These are phyloP conservation scores for Rosa chinensis DNA, from an alignment of 306 rosid species.

Conservation along the genomic window DNA sequence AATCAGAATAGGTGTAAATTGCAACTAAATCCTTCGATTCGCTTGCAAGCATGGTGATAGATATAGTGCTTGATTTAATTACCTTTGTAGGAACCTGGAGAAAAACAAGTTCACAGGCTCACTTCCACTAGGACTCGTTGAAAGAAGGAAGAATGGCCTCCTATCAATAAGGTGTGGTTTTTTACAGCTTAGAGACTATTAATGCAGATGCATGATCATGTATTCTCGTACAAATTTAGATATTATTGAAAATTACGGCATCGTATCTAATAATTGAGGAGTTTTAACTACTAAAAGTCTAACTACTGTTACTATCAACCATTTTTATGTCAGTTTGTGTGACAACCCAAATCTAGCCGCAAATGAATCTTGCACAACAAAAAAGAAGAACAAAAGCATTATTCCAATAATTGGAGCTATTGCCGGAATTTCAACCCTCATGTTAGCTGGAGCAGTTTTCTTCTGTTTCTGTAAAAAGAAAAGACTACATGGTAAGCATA, in stretches of 20 bases:
- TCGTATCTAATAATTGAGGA: background rate
- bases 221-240: background rate
- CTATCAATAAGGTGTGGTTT: conserved; percentile 40
- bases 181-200: background rate
- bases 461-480: conserved; percentile 16
- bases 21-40: background rate
- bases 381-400: conserved; percentile 9
- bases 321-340: conserved; percentile 25
- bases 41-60: background rate
- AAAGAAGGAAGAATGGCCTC: conserved; percentile 33
- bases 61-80: background rate
- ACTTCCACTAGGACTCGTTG: conserved; percentile 35
- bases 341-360: conserved; percentile 34
- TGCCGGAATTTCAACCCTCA: conserved; percentile 32
- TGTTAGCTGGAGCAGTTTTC: conserved; percentile 5
- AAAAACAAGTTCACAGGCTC: conserved; percentile 45
- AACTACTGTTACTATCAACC: background rate
- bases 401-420: conserved; percentile 47
- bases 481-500: conserved; percentile 16
- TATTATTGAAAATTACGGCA: background rate
- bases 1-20: background rate
- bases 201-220: background rate
- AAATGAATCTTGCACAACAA: conserved; percentile 33
- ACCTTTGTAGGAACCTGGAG: conserved; percentile 34
- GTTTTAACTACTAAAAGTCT: background rate